Base-by-base conservation (phyloP, 108 stramenopile species). In the Skeletonema potamos region DNA sequence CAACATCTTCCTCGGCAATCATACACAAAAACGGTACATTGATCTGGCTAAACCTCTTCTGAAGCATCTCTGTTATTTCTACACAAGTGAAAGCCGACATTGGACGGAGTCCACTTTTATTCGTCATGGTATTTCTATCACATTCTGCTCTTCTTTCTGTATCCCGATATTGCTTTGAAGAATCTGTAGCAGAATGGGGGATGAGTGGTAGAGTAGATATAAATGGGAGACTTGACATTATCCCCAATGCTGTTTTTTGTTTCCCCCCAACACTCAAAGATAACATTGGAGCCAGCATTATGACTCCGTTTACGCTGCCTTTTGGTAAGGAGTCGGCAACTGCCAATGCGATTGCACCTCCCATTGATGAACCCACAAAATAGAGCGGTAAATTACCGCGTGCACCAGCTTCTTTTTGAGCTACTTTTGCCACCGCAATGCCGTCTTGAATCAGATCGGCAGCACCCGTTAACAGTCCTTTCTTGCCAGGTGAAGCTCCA, bases 241-340 rank as follows among this genome's bases (percentile, higher is more conserved):
- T 64, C 1, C 60, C 29, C 10, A 94, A 59, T 1, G 82, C 72
- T 11, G 27, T 55, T 51, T 70, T 69, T 58, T 79, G 82, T 4
- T 71, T 22, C 3, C 79, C 51, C 20, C 70, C 64, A 17, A 94
- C 90, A 64, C 81, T 79, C 15, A 94, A 58, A 22, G 85, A 71
- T 9, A 94, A 77, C 90, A 94, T 91, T 37, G 93, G 93, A 1
- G 93, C 93, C 48, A 94, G 56, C 73, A 94, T 71, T 9, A 94
- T 66, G 20, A 94, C 85, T 10, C 85, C 87, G 3, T 77, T 65
- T 0, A 89, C 68, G 2, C 28, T 33, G 0, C 33, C 66, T 17
- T 44, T 10, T n/a, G 28, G 57, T 28, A 87, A 20, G 54, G 70
- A 24, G 10, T 82, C 58, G 7, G 90, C 84, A 9, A 94, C 90